Conservation (phyloP, 1,284 basidiomycete species). For the Trametes polyzona region DNA sequence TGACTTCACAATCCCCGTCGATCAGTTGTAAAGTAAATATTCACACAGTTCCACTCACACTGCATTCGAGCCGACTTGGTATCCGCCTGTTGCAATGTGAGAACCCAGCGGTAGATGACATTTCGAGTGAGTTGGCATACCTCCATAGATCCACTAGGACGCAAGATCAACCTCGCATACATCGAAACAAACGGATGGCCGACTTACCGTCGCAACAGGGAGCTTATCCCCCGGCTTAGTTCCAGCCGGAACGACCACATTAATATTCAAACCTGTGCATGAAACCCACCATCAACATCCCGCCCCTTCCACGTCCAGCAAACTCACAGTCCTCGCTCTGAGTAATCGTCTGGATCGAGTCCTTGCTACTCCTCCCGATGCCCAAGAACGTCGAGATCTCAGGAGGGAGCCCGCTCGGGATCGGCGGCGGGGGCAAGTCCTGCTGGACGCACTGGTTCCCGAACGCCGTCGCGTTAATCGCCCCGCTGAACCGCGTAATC, state of each 20-base stretch:
- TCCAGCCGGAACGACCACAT: constrained; percentile 52
- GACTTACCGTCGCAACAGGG: constrained; percentile 56
- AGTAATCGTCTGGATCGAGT: constrained; percentile 26
- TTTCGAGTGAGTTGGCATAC: not conserved
- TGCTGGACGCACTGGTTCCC: constrained; percentile 52
- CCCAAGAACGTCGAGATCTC: constrained; percentile 27
- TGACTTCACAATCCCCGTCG: not conserved
- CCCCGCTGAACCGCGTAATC: constrained; percentile 43
- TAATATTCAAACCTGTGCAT: constrained; percentile 54
- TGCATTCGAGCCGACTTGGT: constrained; percentile 1
- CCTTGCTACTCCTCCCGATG: not conserved
- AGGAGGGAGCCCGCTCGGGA: not conserved
- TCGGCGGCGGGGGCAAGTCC: not conserved
- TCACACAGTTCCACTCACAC: not conserved
- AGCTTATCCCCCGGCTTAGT: constrained; percentile 44
- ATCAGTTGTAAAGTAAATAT: too few relatives aligned
- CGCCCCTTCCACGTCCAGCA: too few relatives aligned
- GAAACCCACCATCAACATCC: too few relatives aligned
- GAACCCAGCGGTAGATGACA: not conserved
- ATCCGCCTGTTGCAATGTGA: not conserved
- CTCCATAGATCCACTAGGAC: constrained; percentile 13
- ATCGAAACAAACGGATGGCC: too few relatives aligned
- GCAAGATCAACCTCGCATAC: not conserved
- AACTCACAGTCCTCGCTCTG: constrained; percentile 54
- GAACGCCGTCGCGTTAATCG: constrained; percentile 43